A percentile compares a stretch with the other conserved stretches of the same genome.
phyloP scores from a whole-genome alignment of 345 rosid species.

The Eucalyptus melliodora region DNA sequence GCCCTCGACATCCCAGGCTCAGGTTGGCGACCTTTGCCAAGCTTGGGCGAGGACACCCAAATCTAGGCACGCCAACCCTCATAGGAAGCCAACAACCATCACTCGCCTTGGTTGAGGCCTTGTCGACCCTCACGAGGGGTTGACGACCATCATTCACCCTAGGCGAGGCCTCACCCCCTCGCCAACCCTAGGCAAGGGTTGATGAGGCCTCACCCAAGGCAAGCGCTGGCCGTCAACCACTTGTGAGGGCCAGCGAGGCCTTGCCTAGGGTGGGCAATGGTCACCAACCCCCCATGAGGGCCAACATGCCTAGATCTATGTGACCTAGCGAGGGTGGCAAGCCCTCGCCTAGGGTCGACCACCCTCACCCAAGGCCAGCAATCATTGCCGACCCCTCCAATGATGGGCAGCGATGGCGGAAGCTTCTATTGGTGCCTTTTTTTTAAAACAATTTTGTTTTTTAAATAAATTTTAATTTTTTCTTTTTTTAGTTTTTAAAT shows the following conservation, averaged over 20 bases:
- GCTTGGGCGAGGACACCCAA: accelerated
- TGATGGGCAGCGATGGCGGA: accelerated
- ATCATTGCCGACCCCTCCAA: accelerated
- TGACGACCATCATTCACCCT: accelerated
- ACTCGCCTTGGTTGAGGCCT: accelerated
- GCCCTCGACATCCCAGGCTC: accelerated
- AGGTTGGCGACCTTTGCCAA: accelerated
- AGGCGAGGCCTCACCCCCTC: accelerated
- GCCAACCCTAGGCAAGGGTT: accelerated
- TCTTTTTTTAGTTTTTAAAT: too few species aligned
- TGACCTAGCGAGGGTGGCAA: accelerated
- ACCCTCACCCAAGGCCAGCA: too few species aligned
- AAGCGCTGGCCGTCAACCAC: accelerated
- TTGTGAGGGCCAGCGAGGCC: too few species aligned
- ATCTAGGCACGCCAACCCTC: accelerated
- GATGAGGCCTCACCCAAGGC: too few species aligned
- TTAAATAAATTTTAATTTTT: too few species aligned
- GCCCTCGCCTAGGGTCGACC: accelerated
- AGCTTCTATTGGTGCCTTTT: accelerated
- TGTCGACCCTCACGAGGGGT: accelerated
- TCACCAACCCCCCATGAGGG: too few species aligned
- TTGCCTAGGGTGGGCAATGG: accelerated
- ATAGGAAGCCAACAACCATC: accelerated
- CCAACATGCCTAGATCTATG: too few species aligned
- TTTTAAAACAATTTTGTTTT: too few species aligned